These are phyloP conservation scores for Candida orba DNA, from an alignment of 805 yeast genomes.

Conservation along the genomic window DNA sequence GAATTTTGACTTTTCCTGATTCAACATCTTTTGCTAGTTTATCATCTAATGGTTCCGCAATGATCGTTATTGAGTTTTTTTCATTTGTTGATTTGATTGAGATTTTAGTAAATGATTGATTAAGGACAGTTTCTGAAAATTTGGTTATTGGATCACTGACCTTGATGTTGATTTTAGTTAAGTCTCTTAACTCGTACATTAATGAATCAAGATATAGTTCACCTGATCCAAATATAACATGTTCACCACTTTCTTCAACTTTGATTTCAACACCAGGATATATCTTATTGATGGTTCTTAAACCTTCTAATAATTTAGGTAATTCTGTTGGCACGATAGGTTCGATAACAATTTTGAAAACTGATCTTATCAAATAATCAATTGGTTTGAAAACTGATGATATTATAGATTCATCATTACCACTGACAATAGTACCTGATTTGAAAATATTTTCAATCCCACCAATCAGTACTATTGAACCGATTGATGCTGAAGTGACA, in stretches of 20 bases:
- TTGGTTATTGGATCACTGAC: slow-evolving; percentile 79
- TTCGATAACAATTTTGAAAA: slow-evolving; percentile 77
- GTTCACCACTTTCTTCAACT: slow-evolving; percentile 88
- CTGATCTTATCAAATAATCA: slow-evolving; percentile 44
- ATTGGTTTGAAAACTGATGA: slow-evolving; percentile 32
- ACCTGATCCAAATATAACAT: slow-evolving; percentile 73
- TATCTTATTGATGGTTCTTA: slow-evolving; percentile 51
- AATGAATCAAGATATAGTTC: slow-evolving; percentile 83
- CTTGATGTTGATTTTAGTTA: slow-evolving; percentile 59
- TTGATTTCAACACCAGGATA: slow-evolving; percentile 62
- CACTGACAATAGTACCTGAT: slow-evolving; percentile 47
- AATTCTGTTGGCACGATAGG: slow-evolving; percentile 74
- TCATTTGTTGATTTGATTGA: slow-evolving; percentile 50
- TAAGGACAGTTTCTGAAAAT: slow-evolving; percentile 71
- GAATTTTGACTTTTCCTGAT: slow-evolving; percentile 31
- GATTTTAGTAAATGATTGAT: slow-evolving; percentile 62
- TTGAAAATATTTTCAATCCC: slow-evolving; percentile 60
- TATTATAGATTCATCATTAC: slow-evolving; percentile 13
- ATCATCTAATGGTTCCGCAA: slow-evolving; percentile 67
- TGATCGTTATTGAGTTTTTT: slow-evolving; percentile 52
- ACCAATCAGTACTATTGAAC: slow-evolving; percentile 59
- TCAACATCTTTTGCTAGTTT: slow-evolving; percentile 51
- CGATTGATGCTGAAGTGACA: slow-evolving; percentile 47
- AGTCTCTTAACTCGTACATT: slow-evolving; percentile 62
- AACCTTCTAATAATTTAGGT: slow-evolving; percentile 64